Evolutionary conservation across 805 yeast genomes (phyloP).

Genomic region (Yamadazyma endophytica): DNA sequence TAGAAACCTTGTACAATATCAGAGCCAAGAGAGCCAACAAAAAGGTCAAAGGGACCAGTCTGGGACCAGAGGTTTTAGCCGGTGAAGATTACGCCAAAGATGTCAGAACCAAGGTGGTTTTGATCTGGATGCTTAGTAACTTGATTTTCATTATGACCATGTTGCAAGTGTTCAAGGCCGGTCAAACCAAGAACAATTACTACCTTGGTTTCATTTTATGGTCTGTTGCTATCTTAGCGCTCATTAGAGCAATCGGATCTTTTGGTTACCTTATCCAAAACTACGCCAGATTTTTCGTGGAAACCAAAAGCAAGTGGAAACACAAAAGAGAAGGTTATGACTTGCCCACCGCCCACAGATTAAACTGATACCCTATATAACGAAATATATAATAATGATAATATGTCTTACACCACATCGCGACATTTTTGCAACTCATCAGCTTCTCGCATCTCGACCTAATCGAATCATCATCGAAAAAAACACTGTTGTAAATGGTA

Average conservation of each 20-base stretch:
- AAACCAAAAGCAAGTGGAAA: conserved; percentile 37
- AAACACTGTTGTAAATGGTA: conserved; percentile 31
- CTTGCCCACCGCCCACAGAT: conserved; percentile 27
- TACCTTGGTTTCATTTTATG: conserved; percentile 83
- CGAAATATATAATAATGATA: not conserved
- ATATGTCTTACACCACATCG: not conserved
- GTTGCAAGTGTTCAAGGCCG: conserved; percentile 73
- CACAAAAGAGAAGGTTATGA: conserved; percentile 37
- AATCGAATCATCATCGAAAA: too few relatives aligned
- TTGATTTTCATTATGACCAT: conserved; percentile 80
- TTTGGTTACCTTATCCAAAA: conserved; percentile 54
- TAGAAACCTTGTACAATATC: conserved; percentile 67
- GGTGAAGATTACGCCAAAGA: conserved; percentile 91
- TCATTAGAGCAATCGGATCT: conserved; percentile 82
- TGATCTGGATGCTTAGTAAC: conserved; percentile 87
- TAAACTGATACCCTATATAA: conserved; percentile 16
- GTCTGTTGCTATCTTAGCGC: conserved; percentile 85
- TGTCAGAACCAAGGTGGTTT: conserved; percentile 91
- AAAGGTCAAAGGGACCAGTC: conserved; percentile 26
- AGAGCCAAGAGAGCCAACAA: conserved; percentile 65
- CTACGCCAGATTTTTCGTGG: conserved; percentile 33
- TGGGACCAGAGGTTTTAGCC: conserved; percentile 23
- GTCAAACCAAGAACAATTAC: conserved; percentile 54
- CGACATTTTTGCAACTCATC: not conserved
- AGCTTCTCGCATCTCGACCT: too few relatives aligned